Base-by-base conservation (phyloP, 2,329 filamentous ascomycete species). In the Pleurostoma richardsiae region DNA sequence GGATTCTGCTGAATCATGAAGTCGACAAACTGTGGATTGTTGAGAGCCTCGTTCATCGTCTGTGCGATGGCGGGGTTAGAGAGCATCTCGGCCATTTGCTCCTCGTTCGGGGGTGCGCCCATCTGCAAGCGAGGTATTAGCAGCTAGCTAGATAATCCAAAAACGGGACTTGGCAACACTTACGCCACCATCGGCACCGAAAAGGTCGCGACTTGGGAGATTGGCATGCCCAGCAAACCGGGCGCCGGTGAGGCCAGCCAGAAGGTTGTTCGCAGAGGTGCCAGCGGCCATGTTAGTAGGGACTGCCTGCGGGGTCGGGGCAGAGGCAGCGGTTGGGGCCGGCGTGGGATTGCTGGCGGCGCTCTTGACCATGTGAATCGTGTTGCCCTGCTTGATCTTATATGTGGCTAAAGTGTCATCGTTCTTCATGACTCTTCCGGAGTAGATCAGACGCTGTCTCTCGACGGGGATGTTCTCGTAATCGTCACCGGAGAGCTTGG, bases 361-460 rank as follows among this genome's bases (percentile, higher is more conserved):
- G 63, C 90, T 95, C 76, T 95, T 96, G 59, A 99, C 94, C 59
- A 99, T 80, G 67, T 99, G 94, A 57, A 99, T 83, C 19, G 92
- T 97, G 68, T 97, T 94, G 53, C 91, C 90, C 54, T 89, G 79
- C 76, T 96, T 96, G 68, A 99, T 91, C 76, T 96, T 97, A 74
- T 95, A 95, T 47, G 82, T 82, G 53, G 78, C 82, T 40, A 99
- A 73, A 0, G 87, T 85, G 59, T 99, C 92, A 49, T 86, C 83
- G 65, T 99, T 94, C 74, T 97, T 99, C 72, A 99, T 83, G 51
- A 99, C 92, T 51, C 92, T 86, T 45, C 94, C 94, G 5, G 92
- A 96, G 75, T 97, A 99, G 71, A 99, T 99, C 53, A 99, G 77
- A 51, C 94, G 88, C 71, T 97, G 92, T 56, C 90, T 83, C 61